Conservation (phyloP, 2,329 filamentous ascomycete species). For the Colletotrichum ledebouriae region DNA sequence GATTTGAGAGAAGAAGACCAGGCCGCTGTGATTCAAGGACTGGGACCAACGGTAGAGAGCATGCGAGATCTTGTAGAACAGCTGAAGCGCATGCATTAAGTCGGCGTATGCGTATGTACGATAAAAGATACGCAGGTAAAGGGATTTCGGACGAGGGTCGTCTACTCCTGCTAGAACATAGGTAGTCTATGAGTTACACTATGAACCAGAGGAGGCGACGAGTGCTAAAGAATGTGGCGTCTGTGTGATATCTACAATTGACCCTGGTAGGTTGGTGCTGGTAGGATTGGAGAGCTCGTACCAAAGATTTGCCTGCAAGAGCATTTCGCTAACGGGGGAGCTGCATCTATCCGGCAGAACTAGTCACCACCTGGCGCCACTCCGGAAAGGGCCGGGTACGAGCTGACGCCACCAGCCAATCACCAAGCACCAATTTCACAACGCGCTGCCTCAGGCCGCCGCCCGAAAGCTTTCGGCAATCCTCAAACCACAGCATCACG, state of each 20-base stretch:
- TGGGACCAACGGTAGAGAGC: conserved; percentile 72
- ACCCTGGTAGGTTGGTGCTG: not conserved
- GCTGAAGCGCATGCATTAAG: conserved; percentile 71
- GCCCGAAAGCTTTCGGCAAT: conserved; percentile 47
- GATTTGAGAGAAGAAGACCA: conserved; percentile 74
- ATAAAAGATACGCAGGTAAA: conserved; percentile 6
- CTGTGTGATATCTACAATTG: not conserved
- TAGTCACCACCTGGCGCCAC: conserved; percentile 34
- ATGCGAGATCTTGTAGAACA: conserved; percentile 74
- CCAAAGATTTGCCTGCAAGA: not conserved
- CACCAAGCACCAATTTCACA: conserved; percentile 61
- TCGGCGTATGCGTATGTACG: conserved; percentile 15
- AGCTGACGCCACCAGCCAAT: conserved; percentile 56
- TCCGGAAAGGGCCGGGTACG: conserved; percentile 43
- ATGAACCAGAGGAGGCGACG: not conserved
- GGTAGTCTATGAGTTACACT: not conserved
- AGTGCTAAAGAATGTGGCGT: no score
- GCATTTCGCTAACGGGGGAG: conserved; percentile 26
- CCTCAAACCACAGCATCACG: conserved; percentile 46
- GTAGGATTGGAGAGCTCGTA: not conserved
- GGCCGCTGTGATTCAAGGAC: conserved; percentile 65
- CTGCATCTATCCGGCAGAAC: conserved; percentile 25
- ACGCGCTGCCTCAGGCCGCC: conserved; percentile 47
- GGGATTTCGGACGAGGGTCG: not conserved
- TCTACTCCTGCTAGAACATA: no score